Conservation (phyloP, 2,329 filamentous ascomycete genomes). For the Aspergillus versicolor region DNA sequence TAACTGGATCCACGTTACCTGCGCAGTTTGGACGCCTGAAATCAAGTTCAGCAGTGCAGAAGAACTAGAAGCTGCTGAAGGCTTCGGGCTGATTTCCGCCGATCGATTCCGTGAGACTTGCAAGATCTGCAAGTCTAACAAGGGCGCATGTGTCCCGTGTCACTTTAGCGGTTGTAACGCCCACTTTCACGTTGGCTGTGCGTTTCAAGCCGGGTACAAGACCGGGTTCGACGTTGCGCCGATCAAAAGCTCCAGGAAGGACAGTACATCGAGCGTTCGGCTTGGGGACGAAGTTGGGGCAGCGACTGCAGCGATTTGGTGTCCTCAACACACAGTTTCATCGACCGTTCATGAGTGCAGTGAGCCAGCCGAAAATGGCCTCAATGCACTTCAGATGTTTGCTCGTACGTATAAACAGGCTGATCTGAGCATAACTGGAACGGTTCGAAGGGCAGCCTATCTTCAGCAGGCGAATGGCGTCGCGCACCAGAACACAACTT, state of each 20-base stretch:
- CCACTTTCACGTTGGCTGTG: slow-evolving; percentile 84
- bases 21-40: slow-evolving; percentile 87
- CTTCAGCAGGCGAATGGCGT: slow-evolving; percentile 42
- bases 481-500: slow-evolving; percentile 27
- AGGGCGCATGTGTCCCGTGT: slow-evolving; percentile 81
- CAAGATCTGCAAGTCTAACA: slow-evolving; percentile 73
- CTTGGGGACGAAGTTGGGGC: slow-evolving; percentile 77
- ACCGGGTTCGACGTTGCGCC: slow-evolving; percentile 90
- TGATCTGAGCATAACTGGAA: slow-evolving; percentile 84
- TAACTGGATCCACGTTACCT: slow-evolving; percentile 97
- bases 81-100: slow-evolving; percentile 77
- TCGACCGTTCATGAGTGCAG: slow-evolving; percentile 74
- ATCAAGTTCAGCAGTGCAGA: slow-evolving; percentile 87
- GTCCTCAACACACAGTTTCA: slow-evolving; percentile 81
- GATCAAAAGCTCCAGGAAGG: slow-evolving; percentile 82
- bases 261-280: slow-evolving; percentile 75
- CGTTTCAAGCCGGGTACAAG: slow-evolving; percentile 75
- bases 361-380: slow-evolving; percentile 68
- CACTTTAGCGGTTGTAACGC: slow-evolving; percentile 55
- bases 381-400: slow-evolving; percentile 81
- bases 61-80: slow-evolving; percentile 81
- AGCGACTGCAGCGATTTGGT: slow-evolving; percentile 88
- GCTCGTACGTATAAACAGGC: slow-evolving; percentile 92
- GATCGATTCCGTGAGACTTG: slow-evolving; percentile 74
- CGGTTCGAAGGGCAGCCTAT: slow-evolving; percentile 86